Conservation (phyloP, 75 land plant genomes). For the Picea glauca region DNA sequence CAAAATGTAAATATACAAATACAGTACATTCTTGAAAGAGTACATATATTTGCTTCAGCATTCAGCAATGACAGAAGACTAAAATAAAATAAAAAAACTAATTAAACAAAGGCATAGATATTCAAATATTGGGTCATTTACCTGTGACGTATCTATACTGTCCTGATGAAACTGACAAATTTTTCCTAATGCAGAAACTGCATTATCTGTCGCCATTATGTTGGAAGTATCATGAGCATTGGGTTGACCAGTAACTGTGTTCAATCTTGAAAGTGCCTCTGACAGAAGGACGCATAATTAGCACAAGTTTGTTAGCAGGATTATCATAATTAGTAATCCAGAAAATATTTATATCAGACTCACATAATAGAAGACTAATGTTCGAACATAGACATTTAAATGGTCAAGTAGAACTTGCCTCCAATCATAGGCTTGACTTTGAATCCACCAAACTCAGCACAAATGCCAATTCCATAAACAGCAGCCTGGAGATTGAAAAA, state of each 20-base stretch:
- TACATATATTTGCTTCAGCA: too few relatives aligned
- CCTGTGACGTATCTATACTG: constrained; percentile 71
- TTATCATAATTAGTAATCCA: not conserved
- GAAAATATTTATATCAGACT: not conserved
- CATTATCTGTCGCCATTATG: constrained; percentile 84
- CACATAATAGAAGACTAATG: not conserved
- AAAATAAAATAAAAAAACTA: not conserved
- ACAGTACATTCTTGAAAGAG: too few relatives aligned
- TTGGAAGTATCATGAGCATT: constrained; percentile 56
- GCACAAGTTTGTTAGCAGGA: too few relatives aligned
- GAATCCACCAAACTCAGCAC: constrained; percentile 80
- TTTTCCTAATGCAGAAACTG: constrained; percentile 82
- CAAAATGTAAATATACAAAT: not conserved
- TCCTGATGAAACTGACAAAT: constrained; percentile 73
- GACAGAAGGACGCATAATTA: constrained; percentile 15
- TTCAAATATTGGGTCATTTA: constrained; percentile 1
- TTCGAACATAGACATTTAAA: not conserved
- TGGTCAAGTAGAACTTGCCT: constrained; percentile 30
- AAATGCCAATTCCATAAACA: constrained; percentile 82
- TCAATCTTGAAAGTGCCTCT: constrained; percentile 75
- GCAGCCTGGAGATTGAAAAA: constrained; percentile 50
- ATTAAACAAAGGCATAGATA: not conserved
- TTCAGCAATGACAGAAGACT: not conserved
- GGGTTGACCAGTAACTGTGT: constrained; percentile 61
- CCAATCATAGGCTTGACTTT: constrained; percentile 72